Evolutionary conservation across 1,284 basidiomycete genomes (phyloP).

Genomic region (Marasmius sp.): DNA sequence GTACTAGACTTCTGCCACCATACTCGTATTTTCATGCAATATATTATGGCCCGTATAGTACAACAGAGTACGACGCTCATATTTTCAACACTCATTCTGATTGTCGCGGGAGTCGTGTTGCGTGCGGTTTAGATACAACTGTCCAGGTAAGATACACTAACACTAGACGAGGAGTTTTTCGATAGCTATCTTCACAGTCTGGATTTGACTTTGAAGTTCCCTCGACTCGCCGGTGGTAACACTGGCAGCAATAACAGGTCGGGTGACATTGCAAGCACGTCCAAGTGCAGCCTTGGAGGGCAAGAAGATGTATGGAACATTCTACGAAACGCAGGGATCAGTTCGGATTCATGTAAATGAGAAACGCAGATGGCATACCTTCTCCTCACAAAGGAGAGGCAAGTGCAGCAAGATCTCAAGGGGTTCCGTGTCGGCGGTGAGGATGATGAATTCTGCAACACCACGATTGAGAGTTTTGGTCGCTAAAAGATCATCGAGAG

Average conservation of each 20-base stretch:
- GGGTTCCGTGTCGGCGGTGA: slow-evolving; percentile 97
- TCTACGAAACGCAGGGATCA: slow-evolving; percentile 44
- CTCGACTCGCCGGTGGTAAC: slow-evolving; percentile 96
- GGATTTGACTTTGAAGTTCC: slow-evolving; percentile 91
- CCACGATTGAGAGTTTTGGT: slow-evolving; percentile 99
- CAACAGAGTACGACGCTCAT: not conserved
- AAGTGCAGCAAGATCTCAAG: slow-evolving; percentile 98
- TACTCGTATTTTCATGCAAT: not conserved
- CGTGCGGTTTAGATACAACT: not conserved
- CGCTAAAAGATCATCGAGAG: slow-evolving; percentile 40
- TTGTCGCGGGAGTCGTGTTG: not conserved
- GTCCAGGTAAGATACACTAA: not conserved
- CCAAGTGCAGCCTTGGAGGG: slow-evolving; percentile 94
- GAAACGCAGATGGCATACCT: slow-evolving; percentile 47
- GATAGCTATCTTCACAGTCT: slow-evolving; percentile 85
- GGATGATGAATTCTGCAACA: slow-evolving; percentile 97
- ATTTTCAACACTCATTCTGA: not conserved
- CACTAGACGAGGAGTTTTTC: slow-evolving; percentile 60
- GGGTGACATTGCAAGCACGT: slow-evolving; percentile 92
- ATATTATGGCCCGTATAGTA: not conserved
- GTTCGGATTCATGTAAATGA: not conserved
- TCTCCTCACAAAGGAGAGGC: slow-evolving; percentile 98
- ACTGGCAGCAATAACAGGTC: slow-evolving; percentile 94
- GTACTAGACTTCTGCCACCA: slow-evolving; percentile 1
- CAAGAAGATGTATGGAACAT: slow-evolving; percentile 95